A percentile compares a stretch with the other conserved stretches of the same genome.
These are phyloP conservation scores for Betula pendula DNA, from an alignment of 306 rosid genomes.

Conservation along the genomic window DNA sequence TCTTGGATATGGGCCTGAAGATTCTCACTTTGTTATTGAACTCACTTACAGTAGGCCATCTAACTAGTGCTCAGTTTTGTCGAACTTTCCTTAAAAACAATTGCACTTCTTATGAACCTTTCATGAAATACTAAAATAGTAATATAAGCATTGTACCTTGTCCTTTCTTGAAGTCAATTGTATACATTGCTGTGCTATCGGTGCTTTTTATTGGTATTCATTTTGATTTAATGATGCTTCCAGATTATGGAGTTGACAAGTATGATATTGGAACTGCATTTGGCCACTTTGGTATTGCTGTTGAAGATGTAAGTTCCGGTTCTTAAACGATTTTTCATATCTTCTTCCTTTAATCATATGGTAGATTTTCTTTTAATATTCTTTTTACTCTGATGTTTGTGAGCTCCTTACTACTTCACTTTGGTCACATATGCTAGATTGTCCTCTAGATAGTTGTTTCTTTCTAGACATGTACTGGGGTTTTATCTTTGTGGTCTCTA, in stretches of 20 bases:
- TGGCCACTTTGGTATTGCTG: constrained; percentile 87
- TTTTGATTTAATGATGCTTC: constrained; percentile 33
- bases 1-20: constrained; percentile 92
- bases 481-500: constrained; percentile 24
- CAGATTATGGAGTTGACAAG: constrained; percentile 83
- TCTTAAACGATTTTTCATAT: constrained; percentile 23
- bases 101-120: neutral
- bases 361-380: neutral
- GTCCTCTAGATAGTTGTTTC: constrained; percentile 26
- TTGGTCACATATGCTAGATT: constrained; percentile 15
- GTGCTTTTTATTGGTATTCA: constrained; percentile 20
- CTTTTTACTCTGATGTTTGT: constrained; percentile 3
- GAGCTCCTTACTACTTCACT: constrained; percentile 12
- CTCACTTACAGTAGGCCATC: constrained; percentile 78
- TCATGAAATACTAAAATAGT: constrained; percentile 4
- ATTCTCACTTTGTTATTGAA: constrained; percentile 80
- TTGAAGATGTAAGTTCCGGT: constrained; percentile 82
- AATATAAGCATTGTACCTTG: neutral
- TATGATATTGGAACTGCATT: constrained; percentile 81
- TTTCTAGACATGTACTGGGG: constrained; percentile 8
- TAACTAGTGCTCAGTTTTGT: neutral
- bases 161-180: constrained; percentile 18
- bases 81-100: constrained; percentile 25
- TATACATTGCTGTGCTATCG: constrained; percentile 18
- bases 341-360: constrained; percentile 12